phyloP scores from a whole-genome alignment of 2,329 filamentous ascomycete genomes.

The Tolypocladium endophyticum region DNA sequence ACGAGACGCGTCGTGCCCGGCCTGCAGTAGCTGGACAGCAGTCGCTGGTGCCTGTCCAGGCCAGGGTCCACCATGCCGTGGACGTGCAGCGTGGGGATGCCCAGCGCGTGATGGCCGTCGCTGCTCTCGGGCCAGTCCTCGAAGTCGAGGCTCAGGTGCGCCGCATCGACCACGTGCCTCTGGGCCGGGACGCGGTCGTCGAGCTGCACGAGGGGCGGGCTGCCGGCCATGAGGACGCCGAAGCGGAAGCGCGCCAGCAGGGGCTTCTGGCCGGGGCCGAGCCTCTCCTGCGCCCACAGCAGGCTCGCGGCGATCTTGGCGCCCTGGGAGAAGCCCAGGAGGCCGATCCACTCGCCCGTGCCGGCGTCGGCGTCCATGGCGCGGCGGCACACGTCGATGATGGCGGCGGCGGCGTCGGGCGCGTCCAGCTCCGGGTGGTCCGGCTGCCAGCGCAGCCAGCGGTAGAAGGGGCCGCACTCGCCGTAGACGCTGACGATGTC shows the following conservation, averaged over 20 bases:
- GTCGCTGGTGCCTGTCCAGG: slow-evolving; percentile 34
- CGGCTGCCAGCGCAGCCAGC: slow-evolving; percentile 51
- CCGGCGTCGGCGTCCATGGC: slow-evolving; percentile 45
- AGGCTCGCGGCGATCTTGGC: slow-evolving; percentile 51
- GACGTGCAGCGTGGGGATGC: slow-evolving; percentile 24
- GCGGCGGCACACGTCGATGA: slow-evolving; percentile 24
- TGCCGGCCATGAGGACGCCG: slow-evolving; percentile 24
- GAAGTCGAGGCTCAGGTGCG: slow-evolving; percentile 12
- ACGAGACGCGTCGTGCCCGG: slow-evolving; percentile 42
- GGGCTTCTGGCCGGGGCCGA: slow-evolving; percentile 7
- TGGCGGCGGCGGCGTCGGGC: slow-evolving; percentile 23
- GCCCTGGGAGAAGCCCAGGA: slow-evolving; percentile 59
- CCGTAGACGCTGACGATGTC: slow-evolving; percentile 56
- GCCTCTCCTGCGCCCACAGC: slow-evolving; percentile 46
- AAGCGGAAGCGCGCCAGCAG: slow-evolving; percentile 19
- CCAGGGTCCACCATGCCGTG: slow-evolving; percentile 50
- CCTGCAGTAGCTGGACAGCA: slow-evolving; percentile 52
- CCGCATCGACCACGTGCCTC: slow-evolving; percentile 24
- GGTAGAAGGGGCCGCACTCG: slow-evolving; percentile 53
- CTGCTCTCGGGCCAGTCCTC: slow-evolving; percentile 33
- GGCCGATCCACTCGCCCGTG: slow-evolving; percentile 45
- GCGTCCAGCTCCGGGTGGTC: slow-evolving; percentile 40
- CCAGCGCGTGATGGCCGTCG: slow-evolving; percentile 24
- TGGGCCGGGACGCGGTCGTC: slow-evolving; percentile 39
- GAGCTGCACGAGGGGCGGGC: slow-evolving; percentile 19